A percentile compares a stretch with the other conserved stretches of the same genome.
These are phyloP conservation scores for Castanea sativa DNA, from an alignment of 306 rosid genomes.

Conservation along the genomic window DNA sequence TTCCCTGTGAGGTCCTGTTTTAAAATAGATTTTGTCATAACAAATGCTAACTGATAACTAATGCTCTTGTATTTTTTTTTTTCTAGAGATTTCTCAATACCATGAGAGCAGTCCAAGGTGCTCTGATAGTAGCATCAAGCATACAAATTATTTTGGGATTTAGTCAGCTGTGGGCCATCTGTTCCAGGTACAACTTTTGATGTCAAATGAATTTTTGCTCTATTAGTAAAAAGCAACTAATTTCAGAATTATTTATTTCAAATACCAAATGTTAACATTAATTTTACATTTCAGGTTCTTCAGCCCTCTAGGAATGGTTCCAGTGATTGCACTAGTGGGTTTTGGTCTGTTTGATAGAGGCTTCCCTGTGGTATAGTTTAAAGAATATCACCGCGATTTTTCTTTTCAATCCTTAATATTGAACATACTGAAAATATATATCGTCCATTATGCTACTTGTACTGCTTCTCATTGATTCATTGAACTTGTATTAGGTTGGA, in stretches of 20 bases:
- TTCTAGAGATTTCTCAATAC: conserved; percentile 84
- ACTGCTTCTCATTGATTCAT: conserved; percentile 7
- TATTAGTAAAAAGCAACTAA: neutral
- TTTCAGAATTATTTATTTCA: neutral
- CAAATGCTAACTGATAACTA: neutral
- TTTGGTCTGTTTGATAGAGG: conserved; percentile 97
- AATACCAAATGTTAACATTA: neutral
- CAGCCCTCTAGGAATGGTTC: conserved; percentile 99
- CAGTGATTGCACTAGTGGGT: conserved; percentile 91
- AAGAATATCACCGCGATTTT: neutral
- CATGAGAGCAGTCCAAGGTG: conserved; percentile 97
- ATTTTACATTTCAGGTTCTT: conserved; percentile 61
- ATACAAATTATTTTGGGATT: conserved; percentile 90
- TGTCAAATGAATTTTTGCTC: neutral
- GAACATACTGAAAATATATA: neutral
- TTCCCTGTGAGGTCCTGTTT: neutral
- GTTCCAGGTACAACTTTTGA: conserved; percentile 69
- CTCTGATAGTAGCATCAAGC: conserved; percentile 86
- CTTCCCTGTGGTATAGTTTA: conserved; percentile 82
- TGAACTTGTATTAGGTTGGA: conserved; percentile 65
- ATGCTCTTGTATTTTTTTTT: neutral
- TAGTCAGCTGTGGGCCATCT: conserved; percentile 96
- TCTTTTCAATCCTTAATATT: neutral
- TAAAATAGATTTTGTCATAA: neutral
- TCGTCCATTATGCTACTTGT: neutral